Evolutionary conservation across 23 red algal species (phyloP).

Genomic region (Gracilariopsis chorda): DNA sequence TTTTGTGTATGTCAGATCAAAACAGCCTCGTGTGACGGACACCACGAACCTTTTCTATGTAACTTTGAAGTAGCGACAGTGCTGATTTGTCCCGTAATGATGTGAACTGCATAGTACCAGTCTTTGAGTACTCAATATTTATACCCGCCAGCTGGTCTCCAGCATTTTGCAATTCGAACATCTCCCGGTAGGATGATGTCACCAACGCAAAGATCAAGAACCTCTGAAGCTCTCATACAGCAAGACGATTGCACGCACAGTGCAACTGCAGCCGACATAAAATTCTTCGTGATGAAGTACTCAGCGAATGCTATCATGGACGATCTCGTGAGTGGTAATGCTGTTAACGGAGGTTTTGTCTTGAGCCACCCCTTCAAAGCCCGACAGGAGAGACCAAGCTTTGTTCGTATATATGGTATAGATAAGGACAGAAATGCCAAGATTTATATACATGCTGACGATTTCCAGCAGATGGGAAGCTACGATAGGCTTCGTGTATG

Average conservation of each 20-base stretch:
- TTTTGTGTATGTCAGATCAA: not conserved
- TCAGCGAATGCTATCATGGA: no score
- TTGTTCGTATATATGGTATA: no score
- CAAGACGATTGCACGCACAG: not conserved
- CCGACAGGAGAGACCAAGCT: no score
- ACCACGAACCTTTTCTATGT: not conserved
- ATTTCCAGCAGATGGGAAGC: no score
- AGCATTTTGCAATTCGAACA: not conserved
- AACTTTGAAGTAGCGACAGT: not conserved
- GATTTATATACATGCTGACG: no score
- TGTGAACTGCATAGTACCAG: not conserved
- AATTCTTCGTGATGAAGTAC: no score
- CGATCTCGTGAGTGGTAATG: no score
- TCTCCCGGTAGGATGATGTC: not conserved
- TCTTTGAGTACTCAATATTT: not conserved
- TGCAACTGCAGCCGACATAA: no score
- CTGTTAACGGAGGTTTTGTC: no score
- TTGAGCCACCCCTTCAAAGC: no score
- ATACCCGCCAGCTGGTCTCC: not conserved
- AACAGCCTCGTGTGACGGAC: not conserved
- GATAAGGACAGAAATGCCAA: no score
- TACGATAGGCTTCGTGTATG: no score
- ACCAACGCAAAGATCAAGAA: not conserved
- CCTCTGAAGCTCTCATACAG: slow-evolving; percentile 21
- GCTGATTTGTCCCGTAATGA: not conserved